Conservation (phyloP, 805 yeast species). For the Wickerhamomyces subpelliculosus region DNA sequence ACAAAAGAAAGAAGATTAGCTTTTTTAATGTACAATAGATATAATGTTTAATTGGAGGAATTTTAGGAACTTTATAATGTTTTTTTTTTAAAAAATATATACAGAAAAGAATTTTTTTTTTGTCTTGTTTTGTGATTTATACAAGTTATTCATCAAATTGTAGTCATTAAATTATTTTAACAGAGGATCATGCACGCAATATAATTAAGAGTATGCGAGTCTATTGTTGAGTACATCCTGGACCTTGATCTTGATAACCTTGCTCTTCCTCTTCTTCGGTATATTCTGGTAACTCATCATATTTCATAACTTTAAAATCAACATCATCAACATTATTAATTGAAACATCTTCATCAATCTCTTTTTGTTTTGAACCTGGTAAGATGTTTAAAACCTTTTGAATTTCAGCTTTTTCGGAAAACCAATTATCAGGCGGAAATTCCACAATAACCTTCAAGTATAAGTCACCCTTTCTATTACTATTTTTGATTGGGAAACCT, state of each 20-base stretch:
- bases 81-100: no score
- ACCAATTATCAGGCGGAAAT: slow-evolving; percentile 85
- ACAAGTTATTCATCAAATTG: not conserved
- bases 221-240: slow-evolving; percentile 37
- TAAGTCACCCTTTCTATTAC: slow-evolving; percentile 52
- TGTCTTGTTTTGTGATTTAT: no score
- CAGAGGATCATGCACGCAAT: no score
- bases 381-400: slow-evolving; percentile 45
- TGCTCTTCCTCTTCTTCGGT: slow-evolving; percentile 15
- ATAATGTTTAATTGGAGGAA: not conserved
- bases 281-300: slow-evolving; percentile 19
- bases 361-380: slow-evolving; percentile 28
- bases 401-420: slow-evolving; percentile 62
- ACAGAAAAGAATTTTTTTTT: no score
- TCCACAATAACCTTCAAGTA: slow-evolving; percentile 65
- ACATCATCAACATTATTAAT: slow-evolving; percentile 24
- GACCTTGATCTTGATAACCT: slow-evolving; percentile 18
- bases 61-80: not conserved
- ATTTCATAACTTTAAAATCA: slow-evolving; percentile 17
- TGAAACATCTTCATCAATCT: slow-evolving; percentile 14
- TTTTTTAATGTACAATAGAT: not conserved
- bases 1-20: no score
- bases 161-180: no score
- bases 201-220: not conserved
- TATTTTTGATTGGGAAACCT: slow-evolving; percentile 68